Conservation (phyloP, 805 yeast genomes). For the Lipomyces orientalis region DNA sequence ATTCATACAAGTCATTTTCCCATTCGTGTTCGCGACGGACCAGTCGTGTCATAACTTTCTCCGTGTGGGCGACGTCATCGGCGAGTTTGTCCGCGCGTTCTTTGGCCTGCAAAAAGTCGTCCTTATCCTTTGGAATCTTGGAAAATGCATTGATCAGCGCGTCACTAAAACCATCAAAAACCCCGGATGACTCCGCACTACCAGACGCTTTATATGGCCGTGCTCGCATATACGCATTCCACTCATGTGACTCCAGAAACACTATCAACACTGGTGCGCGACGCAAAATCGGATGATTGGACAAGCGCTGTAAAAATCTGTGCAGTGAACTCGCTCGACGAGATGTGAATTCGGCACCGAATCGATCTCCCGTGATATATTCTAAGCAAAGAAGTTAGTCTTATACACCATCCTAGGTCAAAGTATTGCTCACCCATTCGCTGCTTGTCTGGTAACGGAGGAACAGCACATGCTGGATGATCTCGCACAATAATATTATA, state of each 20-base stretch:
- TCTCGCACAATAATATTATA: conserved; percentile 77
- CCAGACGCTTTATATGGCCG: conserved; percentile 51
- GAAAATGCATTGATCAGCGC: conserved; percentile 93
- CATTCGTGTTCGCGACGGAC: conserved; percentile 75
- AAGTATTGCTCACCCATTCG: conserved; percentile 54
- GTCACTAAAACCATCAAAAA: conserved; percentile 84
- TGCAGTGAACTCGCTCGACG: conserved; percentile 82
- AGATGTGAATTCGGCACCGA: conserved; percentile 79
- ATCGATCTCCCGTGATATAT: conserved; percentile 91
- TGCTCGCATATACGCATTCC: conserved; percentile 67
- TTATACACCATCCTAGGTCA: not conserved
- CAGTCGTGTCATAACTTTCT: conserved; percentile 74
- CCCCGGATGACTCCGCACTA: conserved; percentile 45
- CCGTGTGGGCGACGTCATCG: conserved; percentile 79
- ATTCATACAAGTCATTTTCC: conserved; percentile 71
- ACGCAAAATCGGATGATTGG: conserved; percentile 73
- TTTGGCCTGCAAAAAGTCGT: conserved; percentile 81
- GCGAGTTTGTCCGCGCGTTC: conserved; percentile 84
- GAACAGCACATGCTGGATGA: conserved; percentile 83
- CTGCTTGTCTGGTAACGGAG: conserved; percentile 93
- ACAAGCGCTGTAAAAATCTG: conserved; percentile 73
- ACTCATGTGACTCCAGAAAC: conserved; percentile 74
- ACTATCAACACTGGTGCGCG: conserved; percentile 72
- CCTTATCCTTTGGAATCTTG: conserved; percentile 64
- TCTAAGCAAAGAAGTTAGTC: conserved; percentile 49